Percentiles rank a stretch among this genome's conserved stretches.
phyloP scores from a whole-genome alignment of 2,329 filamentous ascomycete species.

The Passalora sequoiae region DNA sequence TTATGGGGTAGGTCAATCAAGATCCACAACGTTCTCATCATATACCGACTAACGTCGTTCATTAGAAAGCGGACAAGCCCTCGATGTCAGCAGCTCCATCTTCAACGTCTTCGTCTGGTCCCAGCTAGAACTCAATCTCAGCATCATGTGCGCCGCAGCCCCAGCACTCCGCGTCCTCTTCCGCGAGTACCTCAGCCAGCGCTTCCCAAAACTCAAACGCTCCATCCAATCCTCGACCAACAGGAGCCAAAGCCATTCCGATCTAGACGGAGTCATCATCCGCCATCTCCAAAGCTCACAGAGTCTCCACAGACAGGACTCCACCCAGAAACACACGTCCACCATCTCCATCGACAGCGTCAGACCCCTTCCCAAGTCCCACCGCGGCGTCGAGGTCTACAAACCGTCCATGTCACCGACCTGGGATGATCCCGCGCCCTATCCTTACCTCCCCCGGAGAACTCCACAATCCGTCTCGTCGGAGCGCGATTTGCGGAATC shows the following conservation, averaged over 20 bases:
- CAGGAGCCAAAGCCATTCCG: slow-evolving; percentile 10
- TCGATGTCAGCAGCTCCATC: slow-evolving; percentile 40
- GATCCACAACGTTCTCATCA: no score
- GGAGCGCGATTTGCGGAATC: no score
- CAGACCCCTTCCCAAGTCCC: no score
- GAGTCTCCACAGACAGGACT: background rate
- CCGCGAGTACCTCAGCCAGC: slow-evolving; percentile 35
- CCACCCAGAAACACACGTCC: slow-evolving; percentile 5
- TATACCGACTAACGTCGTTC: no score
- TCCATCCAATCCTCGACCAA: slow-evolving; percentile 7
- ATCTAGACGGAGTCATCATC: slow-evolving; percentile 12
- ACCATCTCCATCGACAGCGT: no score
- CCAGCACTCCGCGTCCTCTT: slow-evolving; percentile 44
- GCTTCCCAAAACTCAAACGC: slow-evolving; percentile 13
- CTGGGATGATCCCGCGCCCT: no score
- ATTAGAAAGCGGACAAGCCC: slow-evolving; percentile 26
- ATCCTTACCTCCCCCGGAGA: no score
- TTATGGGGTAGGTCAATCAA: no score
- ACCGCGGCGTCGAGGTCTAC: no score
- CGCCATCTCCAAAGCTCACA: slow-evolving; percentile 4
- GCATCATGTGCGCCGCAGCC: slow-evolving; percentile 40
- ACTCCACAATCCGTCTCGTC: no score
- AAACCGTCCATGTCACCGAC: no score
- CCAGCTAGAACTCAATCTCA: slow-evolving; percentile 39
- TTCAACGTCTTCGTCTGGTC: slow-evolving; percentile 40